Conservation (phyloP, 2,329 filamentous ascomycete genomes). For the Amesomyces nigricolor region DNA sequence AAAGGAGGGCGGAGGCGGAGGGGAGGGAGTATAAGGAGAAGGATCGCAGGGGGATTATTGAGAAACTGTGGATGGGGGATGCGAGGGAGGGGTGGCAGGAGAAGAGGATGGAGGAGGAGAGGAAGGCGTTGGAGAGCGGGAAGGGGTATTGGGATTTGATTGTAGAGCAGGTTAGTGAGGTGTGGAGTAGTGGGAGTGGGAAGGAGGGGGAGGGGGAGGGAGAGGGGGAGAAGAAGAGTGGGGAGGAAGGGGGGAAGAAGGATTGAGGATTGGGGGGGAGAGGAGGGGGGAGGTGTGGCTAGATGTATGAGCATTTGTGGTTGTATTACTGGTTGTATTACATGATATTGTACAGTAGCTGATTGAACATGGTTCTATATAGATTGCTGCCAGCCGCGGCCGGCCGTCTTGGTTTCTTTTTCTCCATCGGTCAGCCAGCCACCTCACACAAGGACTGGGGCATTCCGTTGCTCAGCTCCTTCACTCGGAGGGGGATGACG, state of each 20-base stretch:
- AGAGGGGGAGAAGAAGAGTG: constrained; percentile 29
- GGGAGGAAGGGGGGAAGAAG: constrained; percentile 26
- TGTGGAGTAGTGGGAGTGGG: constrained; percentile 33
- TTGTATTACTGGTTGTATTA: not conserved
- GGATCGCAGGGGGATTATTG: constrained; percentile 17
- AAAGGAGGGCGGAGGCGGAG: constrained; percentile 32
- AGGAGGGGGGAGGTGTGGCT: constrained; percentile 7
- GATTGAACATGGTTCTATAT: too few species aligned
- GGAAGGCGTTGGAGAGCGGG: constrained; percentile 49
- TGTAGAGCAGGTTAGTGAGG: constrained; percentile 51
- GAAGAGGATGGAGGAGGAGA: constrained; percentile 47
- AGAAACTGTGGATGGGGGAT: constrained; percentile 50
- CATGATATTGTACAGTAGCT: not conserved
- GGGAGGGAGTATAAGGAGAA: constrained; percentile 28
- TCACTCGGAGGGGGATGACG: too few species aligned
- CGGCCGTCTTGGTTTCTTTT: too few species aligned
- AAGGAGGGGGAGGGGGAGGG: constrained; percentile 19
- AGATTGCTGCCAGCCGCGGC: too few species aligned
- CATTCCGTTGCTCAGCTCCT: too few species aligned
- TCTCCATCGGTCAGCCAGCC: too few species aligned
- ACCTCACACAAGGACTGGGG: too few species aligned
- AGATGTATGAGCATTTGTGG: not conserved
- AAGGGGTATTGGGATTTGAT: constrained; percentile 53
- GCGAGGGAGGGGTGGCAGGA: constrained; percentile 51
- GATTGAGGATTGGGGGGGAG: constrained; percentile 4